Base-by-base conservation (phyloP, 1,284 basidiomycete genomes). In the Marasmius fiardii region DNA sequence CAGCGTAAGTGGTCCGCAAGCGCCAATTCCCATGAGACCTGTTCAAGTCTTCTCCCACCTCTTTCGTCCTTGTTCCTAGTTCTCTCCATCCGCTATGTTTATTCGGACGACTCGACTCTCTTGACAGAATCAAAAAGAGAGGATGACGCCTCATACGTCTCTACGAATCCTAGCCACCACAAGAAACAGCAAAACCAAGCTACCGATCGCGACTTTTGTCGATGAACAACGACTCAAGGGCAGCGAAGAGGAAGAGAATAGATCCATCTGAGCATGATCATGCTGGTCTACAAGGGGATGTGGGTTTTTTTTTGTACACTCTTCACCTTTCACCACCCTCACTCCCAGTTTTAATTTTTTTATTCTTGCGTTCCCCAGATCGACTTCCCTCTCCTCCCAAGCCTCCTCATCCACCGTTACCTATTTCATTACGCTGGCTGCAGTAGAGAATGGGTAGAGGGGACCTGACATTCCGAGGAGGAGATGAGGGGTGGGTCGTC, bases 401-500 rank as follows among this genome's bases (percentile, higher is more conserved):
- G 73, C 23, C 68, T 77, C 33, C 78, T 80, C 14, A 71, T 91
- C 24, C 79, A 88, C 65, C 79, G 81, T 55, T 92, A 92, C 67
- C 78, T 92, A 55, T 74, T 76, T 14, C 82, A 86, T 54, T 58
- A 86, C 83, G n/a, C 71, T 92, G 37, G 85, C 86, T n/a, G 77
- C 82, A 18, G 80, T 90, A 37, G 77, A 75, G 61, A 87, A 82
- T 68, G 39, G 39, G 14, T 16, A 41, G 20, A 4, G 39, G n/a
- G 39, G n/a, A 7, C 39, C 39, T 20, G 39, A 16, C 2, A 41
- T 41, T 8, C n/a, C 39, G 16, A 41, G 39, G 14, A 14, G 16
- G 39, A 41, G 39, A 75, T 80, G 26, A 86, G 81, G 69, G 78
- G 76, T 67, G 70, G 70, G 61, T 70, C 64, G 4, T 31, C 10